Evolutionary conservation across 495 filamentous ascomycete species (phyloP).

Genomic region (Aspergillus sclerotiicarbonarius): DNA sequence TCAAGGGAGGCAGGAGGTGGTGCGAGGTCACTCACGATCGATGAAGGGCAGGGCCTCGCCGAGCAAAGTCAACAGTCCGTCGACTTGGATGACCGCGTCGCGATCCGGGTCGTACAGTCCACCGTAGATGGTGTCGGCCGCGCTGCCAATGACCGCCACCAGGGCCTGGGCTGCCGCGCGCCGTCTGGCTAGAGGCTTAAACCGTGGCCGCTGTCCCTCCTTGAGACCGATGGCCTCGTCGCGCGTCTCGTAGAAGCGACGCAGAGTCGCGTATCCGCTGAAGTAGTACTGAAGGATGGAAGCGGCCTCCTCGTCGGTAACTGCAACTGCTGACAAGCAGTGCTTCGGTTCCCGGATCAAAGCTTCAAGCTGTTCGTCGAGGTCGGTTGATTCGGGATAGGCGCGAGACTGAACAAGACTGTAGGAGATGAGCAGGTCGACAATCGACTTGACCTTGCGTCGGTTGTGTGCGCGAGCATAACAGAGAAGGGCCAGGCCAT

Average conservation of each 20-base stretch:
- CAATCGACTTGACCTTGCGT: slow-evolving; percentile 73
- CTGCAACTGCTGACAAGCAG: slow-evolving; percentile 62
- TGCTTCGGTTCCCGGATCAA: slow-evolving; percentile 65
- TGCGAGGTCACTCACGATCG: slow-evolving; percentile 46
- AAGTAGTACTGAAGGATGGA: slow-evolving; percentile 75
- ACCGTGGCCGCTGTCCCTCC: slow-evolving; percentile 40
- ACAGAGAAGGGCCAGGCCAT: slow-evolving; percentile 80
- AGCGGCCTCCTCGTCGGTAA: slow-evolving; percentile 71
- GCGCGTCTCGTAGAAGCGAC: slow-evolving; percentile 82
- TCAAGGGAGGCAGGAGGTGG: background rate
- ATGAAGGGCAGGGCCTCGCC: slow-evolving; percentile 80
- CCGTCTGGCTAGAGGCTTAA: slow-evolving; percentile 53
- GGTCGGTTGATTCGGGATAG: slow-evolving; percentile 63
- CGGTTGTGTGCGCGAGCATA: slow-evolving; percentile 75
- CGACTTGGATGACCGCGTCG: slow-evolving; percentile 78
- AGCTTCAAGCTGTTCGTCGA: slow-evolving; percentile 64
- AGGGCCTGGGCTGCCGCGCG: slow-evolving; percentile 69
- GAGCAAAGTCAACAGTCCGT: slow-evolving; percentile 77
- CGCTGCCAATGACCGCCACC: slow-evolving; percentile 74
- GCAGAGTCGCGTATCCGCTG: slow-evolving; percentile 86
- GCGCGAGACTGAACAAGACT: slow-evolving; percentile 79
- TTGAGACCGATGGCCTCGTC: slow-evolving; percentile 55
- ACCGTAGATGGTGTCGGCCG: slow-evolving; percentile 83
- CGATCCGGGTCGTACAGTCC: slow-evolving; percentile 77
- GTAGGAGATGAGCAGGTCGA: slow-evolving; percentile 82